phyloP scores from a whole-genome alignment of 331 rosid genomes.

The Malus hybrid region DNA sequence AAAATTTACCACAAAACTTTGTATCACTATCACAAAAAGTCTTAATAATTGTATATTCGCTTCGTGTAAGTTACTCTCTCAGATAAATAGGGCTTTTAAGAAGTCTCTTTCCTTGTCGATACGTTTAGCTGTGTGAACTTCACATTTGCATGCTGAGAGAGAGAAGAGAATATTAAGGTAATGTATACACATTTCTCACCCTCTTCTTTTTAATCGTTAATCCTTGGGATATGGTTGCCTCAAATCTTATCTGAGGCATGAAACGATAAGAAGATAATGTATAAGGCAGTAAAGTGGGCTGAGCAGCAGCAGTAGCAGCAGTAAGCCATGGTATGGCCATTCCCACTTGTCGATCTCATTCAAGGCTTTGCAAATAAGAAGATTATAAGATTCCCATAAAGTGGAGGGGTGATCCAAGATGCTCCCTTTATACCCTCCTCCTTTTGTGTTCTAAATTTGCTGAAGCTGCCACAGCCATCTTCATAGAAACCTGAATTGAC shows the following conservation, averaged over 20 bases:
- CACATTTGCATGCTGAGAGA: background rate
- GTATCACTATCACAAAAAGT: too few species aligned
- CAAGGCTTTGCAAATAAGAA: conserved; percentile 11
- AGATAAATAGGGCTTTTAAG: too few species aligned
- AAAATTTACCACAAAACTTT: too few species aligned
- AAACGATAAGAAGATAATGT: conserved; percentile 24
- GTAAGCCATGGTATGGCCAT: conserved; percentile 9
- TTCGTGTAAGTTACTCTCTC: too few species aligned
- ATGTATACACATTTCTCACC: background rate
- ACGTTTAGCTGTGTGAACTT: conserved; percentile 26
- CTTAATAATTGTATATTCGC: too few species aligned
- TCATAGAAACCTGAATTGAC: background rate
- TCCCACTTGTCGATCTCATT: conserved; percentile 20
- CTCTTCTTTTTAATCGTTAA: conserved; percentile 1
- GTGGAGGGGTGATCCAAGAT: conserved; percentile 5
- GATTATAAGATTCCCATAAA: conserved; percentile 1
- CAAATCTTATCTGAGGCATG: conserved; percentile 37
- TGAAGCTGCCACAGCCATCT: background rate
- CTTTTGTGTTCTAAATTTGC: background rate
- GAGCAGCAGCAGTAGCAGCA: background rate
- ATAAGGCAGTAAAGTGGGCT: background rate
- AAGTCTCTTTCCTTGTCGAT: background rate
- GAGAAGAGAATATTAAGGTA: conserved; percentile 36
- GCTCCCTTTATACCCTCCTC: conserved; percentile 8
- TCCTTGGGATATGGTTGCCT: conserved; percentile 17